These are phyloP conservation scores for Takashimella tepidaria DNA, from an alignment of 1,284 basidiomycete genomes.

Conservation along the genomic window DNA sequence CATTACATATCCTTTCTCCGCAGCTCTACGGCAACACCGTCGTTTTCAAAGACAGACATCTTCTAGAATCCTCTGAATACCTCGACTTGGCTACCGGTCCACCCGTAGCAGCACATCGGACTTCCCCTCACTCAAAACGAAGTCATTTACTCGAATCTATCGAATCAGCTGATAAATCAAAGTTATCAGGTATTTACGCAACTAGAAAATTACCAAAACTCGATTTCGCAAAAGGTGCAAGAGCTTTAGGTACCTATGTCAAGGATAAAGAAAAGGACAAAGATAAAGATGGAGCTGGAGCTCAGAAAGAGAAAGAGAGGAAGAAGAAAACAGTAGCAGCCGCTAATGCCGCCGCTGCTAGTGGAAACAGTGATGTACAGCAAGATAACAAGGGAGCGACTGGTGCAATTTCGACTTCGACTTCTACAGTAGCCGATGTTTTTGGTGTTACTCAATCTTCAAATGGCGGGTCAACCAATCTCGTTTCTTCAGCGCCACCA, in stretches of 20 bases:
- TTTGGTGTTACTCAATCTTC: background rate
- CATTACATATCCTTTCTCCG: background rate
- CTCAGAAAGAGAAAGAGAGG: too few species aligned
- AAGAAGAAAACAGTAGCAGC: background rate
- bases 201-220: constrained; percentile 39
- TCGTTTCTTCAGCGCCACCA: background rate
- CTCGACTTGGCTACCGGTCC: constrained; percentile 51
- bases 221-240: constrained; percentile 41
- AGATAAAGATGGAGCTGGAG: too few species aligned
- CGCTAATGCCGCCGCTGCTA: background rate
- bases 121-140: constrained; percentile 44
- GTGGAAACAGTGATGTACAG: background rate
- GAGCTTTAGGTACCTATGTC: constrained; percentile 30
- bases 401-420: background rate
- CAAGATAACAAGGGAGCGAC: background rate
- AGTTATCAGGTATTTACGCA: constrained; percentile 43
- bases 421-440: background rate
- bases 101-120: constrained; percentile 44
- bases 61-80: constrained; percentile 49
- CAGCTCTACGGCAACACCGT: constrained; percentile 48
- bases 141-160: constrained; percentile 46
- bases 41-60: constrained; percentile 50
- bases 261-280: constrained; percentile 27
- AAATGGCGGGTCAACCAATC: background rate
- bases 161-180: constrained; percentile 44